Evolutionary conservation across 495 filamentous ascomycete genomes (phyloP), one percentile per base, ranked within the genome.

Genomic region (Polyplosphaeria fusca): DNA sequence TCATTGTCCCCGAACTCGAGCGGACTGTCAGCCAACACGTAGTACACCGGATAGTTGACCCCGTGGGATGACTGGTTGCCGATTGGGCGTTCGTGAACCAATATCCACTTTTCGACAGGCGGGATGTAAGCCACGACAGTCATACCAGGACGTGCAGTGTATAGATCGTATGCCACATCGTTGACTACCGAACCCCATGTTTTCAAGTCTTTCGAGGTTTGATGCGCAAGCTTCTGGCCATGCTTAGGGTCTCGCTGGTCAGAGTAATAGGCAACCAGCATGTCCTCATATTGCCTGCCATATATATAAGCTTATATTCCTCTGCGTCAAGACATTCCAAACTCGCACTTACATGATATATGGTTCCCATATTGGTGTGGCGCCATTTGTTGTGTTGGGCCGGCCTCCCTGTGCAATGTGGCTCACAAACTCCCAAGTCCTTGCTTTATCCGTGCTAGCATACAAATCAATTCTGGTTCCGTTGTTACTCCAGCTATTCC

Each of bases 321-420:
- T 20, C 9, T n/a, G n/a, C n/a, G n/a, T n/a, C n/a, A n/a, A n/a
- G n/a, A n/a, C n/a, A 13, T 11, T 12, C 2, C 22, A 2, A 22
- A 48, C 57, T 11, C 48, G 54, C 57, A 75, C 63, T n/a, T 66
- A 58, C 68, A 87, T 52, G 26, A 88, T 64, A 63, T 83, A 86
- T 0, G 86, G 85, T 68, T 89, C 85, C 85, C 84, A 87, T 2
- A 88, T 77, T 3, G 85, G 81, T 0, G 82, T 83, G 30, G 76
- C 45, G 2, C 82, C 84, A 67, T 86, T 86, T 47, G 75, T 71
- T 0, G 85, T 80, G 30, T 71, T 63, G 0, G 82, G 79, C 42
- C 72, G 72, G 14, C 84, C 85, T 12, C 85, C 86, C n/a, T 70
- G 64, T 0, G 83, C 84, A 43, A 86, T 77, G 55, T 79, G 74